Evolutionary conservation across 768 basidiomycete genomes (phyloP).

Genomic region (Pulveroboletus ravenelii): DNA sequence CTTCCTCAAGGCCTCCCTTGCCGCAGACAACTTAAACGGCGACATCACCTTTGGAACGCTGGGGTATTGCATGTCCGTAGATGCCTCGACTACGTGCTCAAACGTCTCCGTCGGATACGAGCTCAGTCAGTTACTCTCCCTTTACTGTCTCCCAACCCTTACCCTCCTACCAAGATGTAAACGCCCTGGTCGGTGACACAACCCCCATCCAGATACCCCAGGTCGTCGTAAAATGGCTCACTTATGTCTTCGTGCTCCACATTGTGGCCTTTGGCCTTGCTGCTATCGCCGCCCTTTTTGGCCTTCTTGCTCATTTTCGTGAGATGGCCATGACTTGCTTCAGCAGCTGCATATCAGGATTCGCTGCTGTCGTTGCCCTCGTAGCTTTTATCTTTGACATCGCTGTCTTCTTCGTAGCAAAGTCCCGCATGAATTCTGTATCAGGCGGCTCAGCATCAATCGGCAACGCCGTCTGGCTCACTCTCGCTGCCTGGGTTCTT

Average conservation of each 20-base stretch:
- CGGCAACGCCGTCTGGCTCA: conserved; percentile 90
- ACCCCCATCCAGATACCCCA: conserved; percentile 68
- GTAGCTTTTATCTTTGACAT: conserved; percentile 92
- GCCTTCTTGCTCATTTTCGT: conserved; percentile 82
- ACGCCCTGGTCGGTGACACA: conserved; percentile 68
- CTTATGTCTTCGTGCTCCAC: conserved; percentile 89
- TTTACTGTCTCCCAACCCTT: conserved; percentile 3
- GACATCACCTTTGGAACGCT: conserved; percentile 81
- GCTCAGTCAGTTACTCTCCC: conserved; percentile 54
- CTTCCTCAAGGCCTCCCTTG: conserved; percentile 76
- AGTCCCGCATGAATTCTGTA: conserved; percentile 72
- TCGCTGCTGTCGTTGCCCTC: conserved; percentile 74
- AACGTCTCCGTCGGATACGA: conserved; percentile 81
- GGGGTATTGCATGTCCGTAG: conserved; percentile 75
- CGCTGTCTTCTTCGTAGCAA: conserved; percentile 85
- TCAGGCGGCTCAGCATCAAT: conserved; percentile 71
- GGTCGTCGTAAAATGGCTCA: conserved; percentile 90
- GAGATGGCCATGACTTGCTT: conserved; percentile 83
- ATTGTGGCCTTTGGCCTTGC: conserved; percentile 79
- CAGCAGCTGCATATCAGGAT: conserved; percentile 75
- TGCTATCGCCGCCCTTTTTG: conserved; percentile 69
- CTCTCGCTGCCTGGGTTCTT: conserved; percentile 78
- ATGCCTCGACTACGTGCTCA: conserved; percentile 63
- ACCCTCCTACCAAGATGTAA: conserved; percentile 56
- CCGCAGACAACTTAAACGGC: conserved; percentile 45